Evolutionary conservation across 225 moss, liverwort and hornwort genomes (phyloP).

Genomic region (Climacium dendroides): DNA sequence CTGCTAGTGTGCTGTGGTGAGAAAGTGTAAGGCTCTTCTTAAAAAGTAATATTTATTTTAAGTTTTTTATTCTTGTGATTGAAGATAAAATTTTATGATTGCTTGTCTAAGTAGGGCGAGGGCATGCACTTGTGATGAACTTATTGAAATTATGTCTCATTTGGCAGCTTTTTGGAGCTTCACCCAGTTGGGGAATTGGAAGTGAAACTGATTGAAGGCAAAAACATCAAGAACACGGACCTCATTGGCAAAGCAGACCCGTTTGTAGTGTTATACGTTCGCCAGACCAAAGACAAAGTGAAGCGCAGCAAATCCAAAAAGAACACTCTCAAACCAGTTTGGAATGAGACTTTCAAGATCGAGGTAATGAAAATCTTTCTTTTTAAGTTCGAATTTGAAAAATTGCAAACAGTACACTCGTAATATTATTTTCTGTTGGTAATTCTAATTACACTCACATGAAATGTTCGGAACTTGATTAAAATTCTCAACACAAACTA

Average conservation of each 20-base stretch:
- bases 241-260: slow-evolving; percentile 73
- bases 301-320: slow-evolving; percentile 62
- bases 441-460: not conserved
- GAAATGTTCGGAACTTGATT: not conserved
- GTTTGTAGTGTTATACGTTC: slow-evolving; percentile 54
- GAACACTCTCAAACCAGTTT: slow-evolving; percentile 57
- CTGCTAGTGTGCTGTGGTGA: not conserved
- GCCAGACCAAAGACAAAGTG: slow-evolving; percentile 56
- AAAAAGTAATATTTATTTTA: not conserved
- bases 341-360: slow-evolving; percentile 66
- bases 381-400: not conserved
- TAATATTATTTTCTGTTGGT: not conserved
- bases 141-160: not conserved
- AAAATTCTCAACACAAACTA: too few species aligned
- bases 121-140: not conserved
- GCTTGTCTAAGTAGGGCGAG: not conserved
- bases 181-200: slow-evolving; percentile 60
- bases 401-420: too few species aligned
- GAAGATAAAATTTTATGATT: not conserved
- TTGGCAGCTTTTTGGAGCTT: slow-evolving; percentile 61
- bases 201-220: slow-evolving; percentile 50
- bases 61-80: not conserved
- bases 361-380: slow-evolving; percentile 16
- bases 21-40: not conserved
- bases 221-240: slow-evolving; percentile 64